Conservation (phyloP, 1,139 yeast species). For the Casaregolazyma lundiana region DNA sequence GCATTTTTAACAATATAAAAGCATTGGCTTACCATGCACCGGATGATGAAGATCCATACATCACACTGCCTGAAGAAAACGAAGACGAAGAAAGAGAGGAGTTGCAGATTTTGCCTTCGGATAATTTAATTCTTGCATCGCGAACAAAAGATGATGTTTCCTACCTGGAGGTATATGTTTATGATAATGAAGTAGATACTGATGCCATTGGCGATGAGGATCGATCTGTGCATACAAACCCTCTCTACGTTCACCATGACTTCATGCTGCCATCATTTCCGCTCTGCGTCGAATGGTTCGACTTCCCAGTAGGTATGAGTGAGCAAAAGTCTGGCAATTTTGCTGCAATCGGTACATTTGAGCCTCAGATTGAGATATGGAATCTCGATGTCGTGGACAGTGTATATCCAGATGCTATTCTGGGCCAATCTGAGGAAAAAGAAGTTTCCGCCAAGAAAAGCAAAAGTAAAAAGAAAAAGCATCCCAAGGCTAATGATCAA, state of each 20-base stretch:
- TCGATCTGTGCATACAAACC: slow-evolving; percentile 50
- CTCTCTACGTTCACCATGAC: slow-evolving; percentile 92
- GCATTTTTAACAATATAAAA: slow-evolving; percentile 39
- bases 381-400: slow-evolving; percentile 87
- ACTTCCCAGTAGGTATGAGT: slow-evolving; percentile 44
- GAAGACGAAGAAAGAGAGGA: slow-evolving; percentile 73
- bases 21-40: slow-evolving; percentile 51
- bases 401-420: slow-evolving; percentile 88
- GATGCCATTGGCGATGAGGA: slow-evolving; percentile 59
- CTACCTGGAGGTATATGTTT: slow-evolving; percentile 85
- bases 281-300: slow-evolving; percentile 91
- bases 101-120: slow-evolving; percentile 82
- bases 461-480: slow-evolving; percentile 50
- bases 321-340: slow-evolving; percentile 57
- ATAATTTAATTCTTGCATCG: slow-evolving; percentile 82
- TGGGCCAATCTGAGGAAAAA: slow-evolving; percentile 68
- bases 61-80: slow-evolving; percentile 56
- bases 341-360: slow-evolving; percentile 96
- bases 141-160: slow-evolving; percentile 96
- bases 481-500: slow-evolving; percentile 53
- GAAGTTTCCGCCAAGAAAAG: slow-evolving; percentile 41
- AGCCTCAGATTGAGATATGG: slow-evolving; percentile 97
- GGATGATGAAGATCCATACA: slow-evolving; percentile 69
- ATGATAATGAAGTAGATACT: slow-evolving; percentile 75
- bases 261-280: slow-evolving; percentile 97